phyloP scores from a whole-genome alignment of 768 basidiomycete genomes.

The Auriscalpium orientale region DNA sequence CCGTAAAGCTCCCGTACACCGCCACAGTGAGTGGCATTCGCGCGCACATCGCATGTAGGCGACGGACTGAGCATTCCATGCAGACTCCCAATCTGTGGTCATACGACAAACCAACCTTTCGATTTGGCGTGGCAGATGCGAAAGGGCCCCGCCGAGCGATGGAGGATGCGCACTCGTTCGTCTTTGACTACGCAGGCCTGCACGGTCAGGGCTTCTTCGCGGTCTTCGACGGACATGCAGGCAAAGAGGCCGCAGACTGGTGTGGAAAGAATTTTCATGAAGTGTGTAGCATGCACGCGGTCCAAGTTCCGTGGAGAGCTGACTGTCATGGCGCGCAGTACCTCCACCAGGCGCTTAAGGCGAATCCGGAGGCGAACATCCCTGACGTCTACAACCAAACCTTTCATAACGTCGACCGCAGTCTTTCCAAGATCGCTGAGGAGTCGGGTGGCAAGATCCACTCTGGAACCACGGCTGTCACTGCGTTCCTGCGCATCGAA shows the following conservation, averaged over 20 bases:
- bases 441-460: constrained; percentile 89
- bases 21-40: constrained; percentile 8
- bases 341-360: constrained; percentile 63
- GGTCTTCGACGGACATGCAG: constrained; percentile 97
- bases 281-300: constrained; percentile 32
- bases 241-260: constrained; percentile 98
- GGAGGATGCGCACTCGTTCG: constrained; percentile 97
- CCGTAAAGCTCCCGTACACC: constrained; percentile 6
- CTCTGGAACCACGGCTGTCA: constrained; percentile 95
- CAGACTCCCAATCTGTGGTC: constrained; percentile 77
- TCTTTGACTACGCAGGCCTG: constrained; percentile 87
- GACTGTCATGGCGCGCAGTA: constrained; percentile 29
- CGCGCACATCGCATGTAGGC: background rate
- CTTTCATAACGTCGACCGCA: constrained; percentile 86
- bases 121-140: constrained; percentile 66
- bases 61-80: constrained; percentile 1
- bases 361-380: constrained; percentile 49
- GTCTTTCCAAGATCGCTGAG: constrained; percentile 77
- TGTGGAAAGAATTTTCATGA: constrained; percentile 95
- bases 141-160: constrained; percentile 87
- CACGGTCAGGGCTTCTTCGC: constrained; percentile 98
- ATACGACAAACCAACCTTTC: constrained; percentile 43
- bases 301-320: background rate
- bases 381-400: constrained; percentile 90
- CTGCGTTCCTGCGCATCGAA: constrained; percentile 90